Evolutionary conservation across 148 eudicot genomes (phyloP).

Genomic region (Rhododendron mucronatum): DNA sequence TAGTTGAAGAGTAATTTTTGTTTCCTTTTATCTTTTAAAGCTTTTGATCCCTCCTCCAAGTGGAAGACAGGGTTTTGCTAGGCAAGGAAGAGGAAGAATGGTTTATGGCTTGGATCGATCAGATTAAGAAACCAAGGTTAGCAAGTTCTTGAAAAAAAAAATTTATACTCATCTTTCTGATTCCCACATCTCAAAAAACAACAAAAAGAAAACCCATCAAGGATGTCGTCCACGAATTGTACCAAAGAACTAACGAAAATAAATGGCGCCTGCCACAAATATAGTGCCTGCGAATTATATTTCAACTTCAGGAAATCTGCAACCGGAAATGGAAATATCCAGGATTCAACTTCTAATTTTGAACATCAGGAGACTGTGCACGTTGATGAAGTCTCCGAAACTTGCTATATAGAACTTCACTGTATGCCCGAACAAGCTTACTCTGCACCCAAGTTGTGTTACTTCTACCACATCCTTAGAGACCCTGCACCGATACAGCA

Average conservation of each 20-base stretch:
- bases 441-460: neutral
- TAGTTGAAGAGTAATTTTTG: neutral
- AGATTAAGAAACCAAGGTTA: neutral
- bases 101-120: neutral
- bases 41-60: neutral
- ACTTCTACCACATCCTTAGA: neutral
- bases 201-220: neutral
- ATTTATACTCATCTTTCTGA: neutral
- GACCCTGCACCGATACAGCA: neutral
- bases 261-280: neutral
- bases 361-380: neutral
- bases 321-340: neutral
- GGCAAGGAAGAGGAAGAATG: neutral
- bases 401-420: neutral
- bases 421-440: neutral
- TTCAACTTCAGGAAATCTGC: neutral
- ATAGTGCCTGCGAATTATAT: neutral
- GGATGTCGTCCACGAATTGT: neutral
- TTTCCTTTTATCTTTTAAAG: neutral
- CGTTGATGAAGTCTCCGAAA: too few species aligned
- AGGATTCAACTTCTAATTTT: neutral
- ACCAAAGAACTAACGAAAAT: neutral
- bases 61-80: neutral
- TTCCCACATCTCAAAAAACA: neutral
- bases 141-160: too few species aligned